A percentile compares a stretch with the other conserved stretches of the same genome.
Conservation (phyloP, 2,329 filamentous ascomycete species). For the Cladosporium halotolerans region DNA sequence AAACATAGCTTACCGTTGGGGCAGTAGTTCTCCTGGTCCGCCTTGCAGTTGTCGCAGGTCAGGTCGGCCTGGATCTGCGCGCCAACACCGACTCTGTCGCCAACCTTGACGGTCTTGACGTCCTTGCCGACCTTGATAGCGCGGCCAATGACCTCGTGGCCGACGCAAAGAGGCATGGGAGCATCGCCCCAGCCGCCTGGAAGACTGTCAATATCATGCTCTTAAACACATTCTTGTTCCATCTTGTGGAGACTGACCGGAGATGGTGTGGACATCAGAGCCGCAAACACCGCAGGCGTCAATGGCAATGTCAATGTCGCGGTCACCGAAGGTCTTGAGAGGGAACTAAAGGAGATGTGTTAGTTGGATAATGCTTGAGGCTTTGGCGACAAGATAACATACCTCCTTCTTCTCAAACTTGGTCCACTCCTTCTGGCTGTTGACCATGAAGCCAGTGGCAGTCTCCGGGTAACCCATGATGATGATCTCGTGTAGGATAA, state of each 20-base stretch:
- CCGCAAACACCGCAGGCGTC: conserved; percentile 64
- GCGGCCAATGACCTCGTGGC: conserved; percentile 53
- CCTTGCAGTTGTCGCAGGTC: conserved; percentile 47
- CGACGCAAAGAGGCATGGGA: conserved; percentile 58
- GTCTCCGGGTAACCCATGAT: conserved; percentile 47
- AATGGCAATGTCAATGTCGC: conserved; percentile 84
- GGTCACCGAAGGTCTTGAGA: conserved; percentile 78
- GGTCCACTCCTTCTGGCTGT: conserved; percentile 55
- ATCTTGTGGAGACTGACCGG: conserved; percentile 9
- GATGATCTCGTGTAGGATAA: not conserved
- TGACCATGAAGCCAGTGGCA: conserved; percentile 44
- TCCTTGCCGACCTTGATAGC: conserved; percentile 46
- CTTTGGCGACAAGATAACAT: conserved; percentile 15
- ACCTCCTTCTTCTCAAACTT: conserved; percentile 53
- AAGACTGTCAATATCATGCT: conserved; percentile 22
- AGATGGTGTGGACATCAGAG: conserved; percentile 43
- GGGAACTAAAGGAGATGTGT: conserved; percentile 52
- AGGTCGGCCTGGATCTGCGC: conserved; percentile 46
- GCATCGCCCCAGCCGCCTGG: conserved; percentile 58
- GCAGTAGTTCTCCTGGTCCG: conserved; percentile 49
- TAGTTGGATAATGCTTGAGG: not conserved
- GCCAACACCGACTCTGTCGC: conserved; percentile 42
- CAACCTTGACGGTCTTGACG: conserved; percentile 44
- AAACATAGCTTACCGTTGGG: conserved; percentile 29
- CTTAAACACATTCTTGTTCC: not conserved